Evolutionary conservation across 495 filamentous ascomycete genomes (phyloP), one percentile per base, ranked within the genome.

Genomic region (Aspergillus baeticus): DNA sequence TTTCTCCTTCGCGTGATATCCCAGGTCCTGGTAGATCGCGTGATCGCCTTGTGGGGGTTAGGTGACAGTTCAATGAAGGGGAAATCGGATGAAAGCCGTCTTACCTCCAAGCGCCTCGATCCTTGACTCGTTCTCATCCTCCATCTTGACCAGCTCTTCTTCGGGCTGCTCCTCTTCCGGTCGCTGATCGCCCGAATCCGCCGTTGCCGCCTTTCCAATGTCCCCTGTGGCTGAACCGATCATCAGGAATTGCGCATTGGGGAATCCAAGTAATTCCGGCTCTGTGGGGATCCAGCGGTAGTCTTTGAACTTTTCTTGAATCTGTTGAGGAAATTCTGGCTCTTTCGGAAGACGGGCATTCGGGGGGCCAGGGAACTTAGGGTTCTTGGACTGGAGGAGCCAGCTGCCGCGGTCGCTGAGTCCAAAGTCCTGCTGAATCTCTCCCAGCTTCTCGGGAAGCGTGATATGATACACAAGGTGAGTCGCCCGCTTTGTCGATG

Each of bases 381-480:
- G 92, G 58, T 96, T 98, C 72, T 89, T 91, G 10, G 88, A 84
- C 53, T 85, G 88, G 37, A 92, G 69, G 37, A 94, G 76, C 74
- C 89, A 96, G 65, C 86, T 89, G 0, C 91, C 93, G 44, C 84
- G 85, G 31, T 81, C 68, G 31, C 76, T 74, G 6, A 96, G 61
- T 2, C 92, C 93, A 45, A 97, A 81, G 39, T 88, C 86, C 29
- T 83, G 77, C 66, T 96, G 91, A 0, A 96, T 75, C 54, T 90
- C 81, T 11, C 85, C 86, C 5, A 89, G 55, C 48, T 89, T 70
- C 5, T 75, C 67, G 0, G 92, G 93, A n/a, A 92, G 78, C 0
- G 91, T 96, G 55, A 96, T 63, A 33, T 92, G 77, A 60, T 98
- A 97, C 0, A 80, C 88, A 5, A 98, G 77, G 62, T 95, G 91